These are phyloP conservation scores for Rhizopogon vulgaris DNA, from an alignment of 768 basidiomycete species.

Conservation along the genomic window DNA sequence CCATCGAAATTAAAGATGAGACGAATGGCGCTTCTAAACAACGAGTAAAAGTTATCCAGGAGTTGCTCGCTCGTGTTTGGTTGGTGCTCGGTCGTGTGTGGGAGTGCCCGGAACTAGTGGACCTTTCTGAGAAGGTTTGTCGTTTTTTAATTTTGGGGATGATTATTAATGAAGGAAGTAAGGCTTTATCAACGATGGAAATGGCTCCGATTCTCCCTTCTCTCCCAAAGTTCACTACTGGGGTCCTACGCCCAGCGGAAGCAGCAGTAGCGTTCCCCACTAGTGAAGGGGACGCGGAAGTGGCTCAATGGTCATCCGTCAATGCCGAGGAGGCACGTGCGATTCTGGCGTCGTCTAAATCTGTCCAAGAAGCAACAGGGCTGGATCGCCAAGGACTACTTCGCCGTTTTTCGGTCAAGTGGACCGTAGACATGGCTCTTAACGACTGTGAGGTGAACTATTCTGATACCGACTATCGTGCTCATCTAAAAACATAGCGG, in stretches of 20 bases:
- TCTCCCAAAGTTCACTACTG: slow-evolving; percentile 28
- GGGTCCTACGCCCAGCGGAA: slow-evolving; percentile 39
- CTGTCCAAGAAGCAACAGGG: slow-evolving; percentile 58
- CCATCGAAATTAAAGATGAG: slow-evolving; percentile 37
- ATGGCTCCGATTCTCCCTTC: slow-evolving; percentile 32
- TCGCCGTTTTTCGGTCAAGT: slow-evolving; percentile 48
- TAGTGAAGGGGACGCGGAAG: slow-evolving; percentile 15
- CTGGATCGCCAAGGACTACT: slow-evolving; percentile 52
- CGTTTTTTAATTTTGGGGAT: slow-evolving; percentile 1
- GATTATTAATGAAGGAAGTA: slow-evolving; percentile 6
- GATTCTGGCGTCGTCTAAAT: slow-evolving; percentile 45
- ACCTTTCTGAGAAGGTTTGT: slow-evolving; percentile 51
- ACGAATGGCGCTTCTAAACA: slow-evolving; percentile 33
- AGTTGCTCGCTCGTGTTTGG: slow-evolving; percentile 63
- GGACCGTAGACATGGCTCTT: slow-evolving; percentile 74
- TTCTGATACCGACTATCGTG: slow-evolving; percentile 6
- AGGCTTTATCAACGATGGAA: slow-evolving; percentile 44
- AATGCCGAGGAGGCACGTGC: slow-evolving; percentile 49
- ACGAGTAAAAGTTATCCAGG: slow-evolving; percentile 51
- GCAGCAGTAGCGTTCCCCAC: slow-evolving; percentile 37
- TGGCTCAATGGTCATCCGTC: slow-evolving; percentile 32
- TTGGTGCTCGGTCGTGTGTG: slow-evolving; percentile 63
- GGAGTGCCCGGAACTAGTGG: slow-evolving; percentile 51
- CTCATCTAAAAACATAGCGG: slow-evolving; percentile 31
- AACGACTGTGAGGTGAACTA: slow-evolving; percentile 56